Percentiles rank a stretch among this genome's conserved stretches.
Conservation (phyloP, 345 rosid genomes). For the Diplotaxis tenuifolia region DNA sequence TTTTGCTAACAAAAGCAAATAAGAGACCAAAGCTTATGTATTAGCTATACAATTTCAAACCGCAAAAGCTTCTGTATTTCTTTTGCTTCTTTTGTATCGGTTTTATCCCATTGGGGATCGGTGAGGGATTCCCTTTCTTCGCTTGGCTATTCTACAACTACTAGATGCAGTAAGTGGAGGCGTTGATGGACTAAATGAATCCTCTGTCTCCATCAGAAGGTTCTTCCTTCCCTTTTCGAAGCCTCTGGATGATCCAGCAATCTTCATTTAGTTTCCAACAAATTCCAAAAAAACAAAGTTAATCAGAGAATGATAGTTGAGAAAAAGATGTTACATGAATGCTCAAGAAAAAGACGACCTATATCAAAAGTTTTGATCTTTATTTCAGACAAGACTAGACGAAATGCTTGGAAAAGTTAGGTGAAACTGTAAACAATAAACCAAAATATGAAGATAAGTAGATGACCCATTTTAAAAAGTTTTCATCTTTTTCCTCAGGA, state of each 20-base stretch:
- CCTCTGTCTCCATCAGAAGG: constrained; percentile 62
- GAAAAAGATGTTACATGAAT: neutral
- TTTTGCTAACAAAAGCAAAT: constrained; percentile 19
- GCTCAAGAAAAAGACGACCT: neutral
- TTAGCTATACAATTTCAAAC: no score
- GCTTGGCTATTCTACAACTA: constrained; percentile 56
- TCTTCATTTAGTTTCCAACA: no score
- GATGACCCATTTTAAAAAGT: constrained; percentile 22
- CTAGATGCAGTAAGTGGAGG: constrained; percentile 81
- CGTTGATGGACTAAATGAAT: constrained; percentile 81
- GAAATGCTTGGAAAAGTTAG: constrained; percentile 19
- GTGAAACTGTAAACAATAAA: neutral
- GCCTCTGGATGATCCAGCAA: constrained; percentile 67
- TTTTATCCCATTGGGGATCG: constrained; percentile 77
- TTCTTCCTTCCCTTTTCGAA: constrained; percentile 55
- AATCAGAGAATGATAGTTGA: neutral
- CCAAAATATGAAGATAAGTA: constrained; percentile 9
- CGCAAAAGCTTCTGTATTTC: no score
- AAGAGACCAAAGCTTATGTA: constrained; percentile 24
- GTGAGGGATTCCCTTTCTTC: constrained; percentile 98
- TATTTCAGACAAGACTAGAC: neutral
- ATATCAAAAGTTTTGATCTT: neutral
- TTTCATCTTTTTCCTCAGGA: neutral
- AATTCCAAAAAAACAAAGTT: constrained; percentile 11
- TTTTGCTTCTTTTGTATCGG: neutral